Conservation (phyloP, 1,139 yeast species). For the Geotrichum reessii region DNA sequence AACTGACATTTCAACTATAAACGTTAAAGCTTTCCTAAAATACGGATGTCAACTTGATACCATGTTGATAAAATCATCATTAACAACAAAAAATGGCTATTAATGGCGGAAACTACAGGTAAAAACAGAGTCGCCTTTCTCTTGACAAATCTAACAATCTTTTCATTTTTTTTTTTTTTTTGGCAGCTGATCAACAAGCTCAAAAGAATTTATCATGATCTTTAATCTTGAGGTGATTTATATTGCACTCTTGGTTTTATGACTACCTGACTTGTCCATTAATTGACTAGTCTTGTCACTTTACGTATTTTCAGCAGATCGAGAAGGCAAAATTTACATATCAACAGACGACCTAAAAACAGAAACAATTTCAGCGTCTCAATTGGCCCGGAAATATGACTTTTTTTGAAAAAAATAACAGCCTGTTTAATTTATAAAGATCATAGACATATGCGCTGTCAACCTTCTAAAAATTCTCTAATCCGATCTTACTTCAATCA, state of each 20-base stretch:
- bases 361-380: neutral
- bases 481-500: neutral
- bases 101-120: no score
- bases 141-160: no score
- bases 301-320: neutral
- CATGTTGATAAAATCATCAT: no score
- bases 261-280: neutral
- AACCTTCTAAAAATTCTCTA: neutral
- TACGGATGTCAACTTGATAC: neutral
- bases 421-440: no score
- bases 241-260: neutral
- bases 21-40: neutral
- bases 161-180: no score
- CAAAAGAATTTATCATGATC: neutral
- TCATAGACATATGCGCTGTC: neutral
- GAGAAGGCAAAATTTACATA: neutral
- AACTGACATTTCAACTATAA: neutral
- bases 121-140: no score
- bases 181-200: neutral
- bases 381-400: no score
- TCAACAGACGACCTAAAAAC: neutral
- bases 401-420: no score
- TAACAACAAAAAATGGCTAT: no score
- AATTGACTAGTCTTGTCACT: neutral
- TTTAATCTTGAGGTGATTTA: neutral